A percentile compares a stretch with the other conserved stretches of the same genome.
These are phyloP conservation scores for Phoma sp. DNA, from an alignment of 2,329 filamentous ascomycete genomes.

Conservation along the genomic window DNA sequence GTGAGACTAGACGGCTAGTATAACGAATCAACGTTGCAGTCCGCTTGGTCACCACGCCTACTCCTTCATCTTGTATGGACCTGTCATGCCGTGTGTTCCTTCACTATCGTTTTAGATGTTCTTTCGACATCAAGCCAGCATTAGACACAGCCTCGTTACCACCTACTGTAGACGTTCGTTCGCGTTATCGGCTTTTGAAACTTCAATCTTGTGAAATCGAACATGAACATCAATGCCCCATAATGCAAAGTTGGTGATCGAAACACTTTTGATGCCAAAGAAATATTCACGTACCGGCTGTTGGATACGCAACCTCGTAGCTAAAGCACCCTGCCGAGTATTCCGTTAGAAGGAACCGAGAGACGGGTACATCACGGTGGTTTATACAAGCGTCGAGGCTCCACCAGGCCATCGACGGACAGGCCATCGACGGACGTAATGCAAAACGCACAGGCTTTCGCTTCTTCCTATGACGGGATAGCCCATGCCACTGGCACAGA, in stretches of 20 bases:
- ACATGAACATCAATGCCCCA: not conserved
- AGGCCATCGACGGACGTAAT: not conserved
- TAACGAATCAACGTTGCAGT: not conserved
- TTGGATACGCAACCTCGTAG: not conserved
- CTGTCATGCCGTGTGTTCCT: not conserved
- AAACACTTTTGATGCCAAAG: not conserved
- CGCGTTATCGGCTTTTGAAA: not conserved
- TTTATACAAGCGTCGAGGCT: constrained; percentile 17
- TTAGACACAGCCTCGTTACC: not conserved
- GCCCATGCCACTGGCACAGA: constrained; percentile 17
- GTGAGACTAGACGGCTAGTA: constrained; percentile 1
- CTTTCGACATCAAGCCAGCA: not conserved
- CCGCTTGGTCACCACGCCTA: not conserved
- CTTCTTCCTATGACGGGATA: constrained; percentile 7
- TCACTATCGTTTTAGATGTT: constrained; percentile 3
- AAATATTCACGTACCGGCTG: too few relatives aligned
- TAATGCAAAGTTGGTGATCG: not conserved
- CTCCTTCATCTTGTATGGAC: not conserved
- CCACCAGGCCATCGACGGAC: constrained; percentile 14
- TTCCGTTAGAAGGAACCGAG: constrained; percentile 8
- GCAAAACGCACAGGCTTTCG: constrained; percentile 10
- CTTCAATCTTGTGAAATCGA: not conserved
- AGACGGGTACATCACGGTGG: constrained; percentile 22
- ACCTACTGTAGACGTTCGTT: not conserved
- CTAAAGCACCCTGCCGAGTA: constrained; percentile 4